phyloP scores from a whole-genome alignment of 495 filamentous ascomycete species.

The Hypoxylon fuscum region DNA sequence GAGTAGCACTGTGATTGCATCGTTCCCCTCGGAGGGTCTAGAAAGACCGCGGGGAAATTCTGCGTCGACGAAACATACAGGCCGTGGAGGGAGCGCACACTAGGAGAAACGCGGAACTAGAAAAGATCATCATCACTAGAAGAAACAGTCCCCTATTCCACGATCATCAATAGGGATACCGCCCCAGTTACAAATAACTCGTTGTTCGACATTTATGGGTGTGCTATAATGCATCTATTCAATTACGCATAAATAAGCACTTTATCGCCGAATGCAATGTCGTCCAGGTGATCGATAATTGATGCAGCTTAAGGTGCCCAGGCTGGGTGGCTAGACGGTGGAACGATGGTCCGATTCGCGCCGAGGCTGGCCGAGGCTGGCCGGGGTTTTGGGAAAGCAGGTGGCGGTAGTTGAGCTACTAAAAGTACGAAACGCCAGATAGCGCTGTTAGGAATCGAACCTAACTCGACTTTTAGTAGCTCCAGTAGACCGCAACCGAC shows the following conservation, averaged over 20 bases:
- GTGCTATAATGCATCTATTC: constrained; percentile 5
- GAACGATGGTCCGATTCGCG: too few species aligned
- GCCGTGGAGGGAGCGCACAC: background rate
- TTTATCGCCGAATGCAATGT: constrained; percentile 37
- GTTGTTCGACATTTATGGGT: background rate
- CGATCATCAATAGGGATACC: too few species aligned
- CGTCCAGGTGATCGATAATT: constrained; percentile 14
- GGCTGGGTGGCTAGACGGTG: too few species aligned
- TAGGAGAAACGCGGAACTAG: background rate
- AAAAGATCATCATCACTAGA: background rate
- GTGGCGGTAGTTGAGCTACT: too few species aligned
- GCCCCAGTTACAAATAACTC: background rate
- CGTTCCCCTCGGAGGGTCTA: background rate
- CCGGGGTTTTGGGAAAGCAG: too few species aligned
- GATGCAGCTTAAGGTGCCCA: too few species aligned
- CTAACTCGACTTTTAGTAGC: too few species aligned
- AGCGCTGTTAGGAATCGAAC: too few species aligned
- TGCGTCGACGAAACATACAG: background rate
- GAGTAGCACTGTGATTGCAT: background rate
- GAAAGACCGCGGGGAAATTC: background rate
- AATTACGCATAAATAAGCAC: constrained; percentile 20
- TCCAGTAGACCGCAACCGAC: too few species aligned
- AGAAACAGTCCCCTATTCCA: too few species aligned
- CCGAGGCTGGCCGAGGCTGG: too few species aligned
- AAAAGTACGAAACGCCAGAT: too few species aligned